Evolutionary conservation across 179 eudicot genomes (phyloP), one percentile per base, ranked within the genome.

Genomic region (Pouteria campechiana): DNA sequence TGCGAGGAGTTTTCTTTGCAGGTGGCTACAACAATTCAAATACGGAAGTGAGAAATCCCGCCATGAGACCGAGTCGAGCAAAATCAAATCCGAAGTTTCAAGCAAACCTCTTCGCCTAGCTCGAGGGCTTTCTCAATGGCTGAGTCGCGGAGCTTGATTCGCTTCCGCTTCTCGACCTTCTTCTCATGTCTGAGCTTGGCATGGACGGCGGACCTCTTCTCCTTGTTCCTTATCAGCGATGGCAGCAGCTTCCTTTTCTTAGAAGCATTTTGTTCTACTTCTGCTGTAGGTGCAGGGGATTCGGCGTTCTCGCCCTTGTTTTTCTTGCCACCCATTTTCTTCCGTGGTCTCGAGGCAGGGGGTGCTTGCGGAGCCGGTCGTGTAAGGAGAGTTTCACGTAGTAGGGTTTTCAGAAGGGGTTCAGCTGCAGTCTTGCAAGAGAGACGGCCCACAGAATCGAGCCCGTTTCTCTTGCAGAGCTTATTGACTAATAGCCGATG

Each of bases 171-270:
- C 17, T 90, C 98, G 2, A 76, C 54, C 56, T 86, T 86, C 68
- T 90, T 86, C 63, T 86, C 64, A 0, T 68, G 87, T 70, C 86
- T 86, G 11, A 86, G 62, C 60, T 86, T 90, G 0, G 84, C 64
- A 34, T 86, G 86, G 46, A 86, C 52, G 14, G 70, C 90, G 1
- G 96, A 68, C 43, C 98, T 63, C 57, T 82, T 86, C 32, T 67
- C 87, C 61, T 90, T 90, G 67, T 90, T 90, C 49, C 86, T 90
- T 5, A 90, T 77, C 73, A 48, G 73, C 0, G 98, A 90, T 0
- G 98, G 98, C 7, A 78, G 77, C 24, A 82, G 30, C 61, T 58
- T 53, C 23, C 45, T 32, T 44, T 15, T 49, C 17, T 55, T 65
- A n/a, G n/a, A n/a, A n/a, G n/a, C n/a, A n/a, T n/a, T n/a, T n/a